Conservation (phyloP, 2,329 filamentous ascomycete genomes). For the Colletotrichum karsti region DNA sequence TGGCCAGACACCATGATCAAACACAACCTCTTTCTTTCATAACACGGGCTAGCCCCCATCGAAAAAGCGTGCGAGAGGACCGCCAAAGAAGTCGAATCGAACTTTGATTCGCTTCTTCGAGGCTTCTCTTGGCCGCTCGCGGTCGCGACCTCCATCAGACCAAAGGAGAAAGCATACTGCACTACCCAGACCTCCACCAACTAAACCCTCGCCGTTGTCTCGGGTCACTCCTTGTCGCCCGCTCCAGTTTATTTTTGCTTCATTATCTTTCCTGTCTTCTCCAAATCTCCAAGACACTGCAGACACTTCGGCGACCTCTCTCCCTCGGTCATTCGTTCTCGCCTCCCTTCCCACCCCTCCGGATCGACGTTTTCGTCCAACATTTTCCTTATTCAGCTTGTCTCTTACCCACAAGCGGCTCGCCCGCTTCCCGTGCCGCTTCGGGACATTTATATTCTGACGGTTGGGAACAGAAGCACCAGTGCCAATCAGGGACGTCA, state of each 20-base stretch:
- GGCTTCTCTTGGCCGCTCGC: slow-evolving; percentile 10
- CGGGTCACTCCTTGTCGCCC: slow-evolving; percentile 18
- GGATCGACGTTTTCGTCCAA: slow-evolving; percentile 24
- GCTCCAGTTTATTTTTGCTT: slow-evolving; percentile 8
- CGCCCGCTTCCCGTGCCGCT: slow-evolving; percentile 20
- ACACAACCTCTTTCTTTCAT: slow-evolving; percentile 18
- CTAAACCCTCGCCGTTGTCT: slow-evolving; percentile 25
- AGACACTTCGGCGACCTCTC: background rate
- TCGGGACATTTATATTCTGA: slow-evolving; percentile 20
- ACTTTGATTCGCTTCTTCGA: slow-evolving; percentile 15
- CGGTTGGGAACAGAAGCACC: slow-evolving; percentile 16
- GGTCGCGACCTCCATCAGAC: background rate
- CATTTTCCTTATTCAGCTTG: slow-evolving; percentile 7
- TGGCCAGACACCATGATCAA: slow-evolving; percentile 1
- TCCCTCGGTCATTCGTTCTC: background rate
- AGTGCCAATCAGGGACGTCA: slow-evolving; percentile 20
- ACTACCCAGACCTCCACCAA: slow-evolving; percentile 6
- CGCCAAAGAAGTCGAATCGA: background rate
- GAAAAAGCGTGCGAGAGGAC: background rate
- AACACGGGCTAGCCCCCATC: slow-evolving; percentile 7
- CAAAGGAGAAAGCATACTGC: background rate
- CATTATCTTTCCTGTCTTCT: background rate
- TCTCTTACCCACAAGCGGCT: slow-evolving; percentile 20
- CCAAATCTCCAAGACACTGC: background rate
- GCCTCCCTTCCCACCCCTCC: slow-evolving; percentile 7